Base-by-base conservation (phyloP, 1,139 yeast genomes). In the Magnusiomyces magnusii region DNA sequence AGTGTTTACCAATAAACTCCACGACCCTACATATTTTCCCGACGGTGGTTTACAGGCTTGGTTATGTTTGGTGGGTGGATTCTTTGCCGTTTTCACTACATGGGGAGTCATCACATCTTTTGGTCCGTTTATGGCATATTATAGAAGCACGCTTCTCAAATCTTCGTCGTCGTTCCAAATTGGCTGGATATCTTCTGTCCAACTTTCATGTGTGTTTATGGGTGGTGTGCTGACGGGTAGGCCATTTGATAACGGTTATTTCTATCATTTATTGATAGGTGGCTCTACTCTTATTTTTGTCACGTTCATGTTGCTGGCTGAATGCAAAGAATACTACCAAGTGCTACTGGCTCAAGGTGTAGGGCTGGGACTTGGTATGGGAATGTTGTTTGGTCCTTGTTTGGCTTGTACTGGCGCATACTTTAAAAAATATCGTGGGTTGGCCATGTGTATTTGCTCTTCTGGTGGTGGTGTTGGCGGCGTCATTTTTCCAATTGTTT, bases 381-480 rank as follows among this genome's bases (percentile, higher is more conserved):
- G 58, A 2, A 54, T 44, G 25, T 36, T 58, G 28, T 60, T 60
- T 56, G 60, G 62, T 15, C 62, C 62, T 3, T 55, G 57, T 21
- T 39, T 60, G 36, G 54, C 55, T 17, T 57, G 60, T 41, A 54
- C 57, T 10, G 24, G 57, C 13, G 53, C 62, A 2, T 61, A 62
- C 59, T 85, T 84, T 68, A 71, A 77, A 60, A 77, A 73, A 60
- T 77, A 73, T 60, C 76, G 86, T 58, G 80, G 82, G 0, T 68
- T 83, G 41, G 87, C 85, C 1, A 71, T 77, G 21, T 84, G 85
- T 3, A 64, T 84, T 0, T 80, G 81, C 0, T 75, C 84, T 0
- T 77, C 82, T 0, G 87, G 87, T 0, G 77, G 85, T 2, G 83
- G 85, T 23, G 70, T 78, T 13, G 88, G 87, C 1, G 88, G 88